These are phyloP conservation scores for Laetiporus sulphureus DNA, from an alignment of 1,284 basidiomycete genomes.

Conservation along the genomic window DNA sequence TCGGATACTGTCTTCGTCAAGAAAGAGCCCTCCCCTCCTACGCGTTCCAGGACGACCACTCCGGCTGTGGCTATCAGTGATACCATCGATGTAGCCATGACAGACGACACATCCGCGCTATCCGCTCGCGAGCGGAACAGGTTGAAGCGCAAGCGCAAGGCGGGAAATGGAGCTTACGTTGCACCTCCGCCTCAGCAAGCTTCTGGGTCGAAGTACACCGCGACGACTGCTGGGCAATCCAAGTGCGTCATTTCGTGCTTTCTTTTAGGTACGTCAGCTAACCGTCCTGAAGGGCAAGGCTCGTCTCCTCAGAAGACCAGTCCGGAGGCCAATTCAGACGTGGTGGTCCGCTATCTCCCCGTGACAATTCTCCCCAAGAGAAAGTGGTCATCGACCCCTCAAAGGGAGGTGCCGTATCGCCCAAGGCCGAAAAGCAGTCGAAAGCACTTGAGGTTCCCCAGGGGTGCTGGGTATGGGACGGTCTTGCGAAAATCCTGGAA, in stretches of 20 bases:
- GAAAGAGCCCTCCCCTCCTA: conserved; percentile 22
- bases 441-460: conserved; percentile 66
- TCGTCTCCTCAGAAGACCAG: conserved; percentile 51
- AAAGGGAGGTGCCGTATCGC: conserved; percentile 75
- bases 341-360: conserved; percentile 46
- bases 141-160: conserved; percentile 86
- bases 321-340: conserved; percentile 34
- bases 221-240: conserved; percentile 48
- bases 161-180: conserved; percentile 76
- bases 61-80: conserved; percentile 51
- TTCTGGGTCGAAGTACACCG: conserved; percentile 46
- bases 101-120: conserved; percentile 43
- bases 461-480: conserved; percentile 87
- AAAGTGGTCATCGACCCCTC: conserved; percentile 63
- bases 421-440: conserved; percentile 66
- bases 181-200: conserved; percentile 53
- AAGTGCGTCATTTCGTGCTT: conserved; percentile 61
- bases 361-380: conserved; percentile 43
- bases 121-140: conserved; percentile 88
- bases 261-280: not conserved
- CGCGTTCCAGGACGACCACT: conserved; percentile 41
- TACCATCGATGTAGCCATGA: conserved; percentile 32
- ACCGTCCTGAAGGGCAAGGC: conserved; percentile 46
- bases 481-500: conserved; percentile 77
- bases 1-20: conserved; percentile 20